Base-by-base conservation (phyloP, 352 stramenopile genomes). In the Pythium pectinolyticum region DNA sequence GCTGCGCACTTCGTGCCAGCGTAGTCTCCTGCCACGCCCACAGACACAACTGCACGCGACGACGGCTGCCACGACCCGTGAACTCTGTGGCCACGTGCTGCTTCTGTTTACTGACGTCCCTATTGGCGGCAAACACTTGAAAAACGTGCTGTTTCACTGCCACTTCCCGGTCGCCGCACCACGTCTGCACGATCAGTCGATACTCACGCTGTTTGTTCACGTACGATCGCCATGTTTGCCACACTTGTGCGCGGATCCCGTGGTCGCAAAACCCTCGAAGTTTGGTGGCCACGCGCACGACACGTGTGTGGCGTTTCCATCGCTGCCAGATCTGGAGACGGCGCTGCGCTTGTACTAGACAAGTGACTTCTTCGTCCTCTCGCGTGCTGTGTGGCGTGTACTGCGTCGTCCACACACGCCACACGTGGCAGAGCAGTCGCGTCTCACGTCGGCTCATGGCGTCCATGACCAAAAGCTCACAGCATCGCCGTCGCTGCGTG, bases 21-120 rank as follows among this genome's bases (percentile, higher is more conserved):
- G 28, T 19, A 2, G 49, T 7, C 7, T 62, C 20, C 20, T 34
- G 43, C 61, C 61, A 68, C 24, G 45, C 53, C 5, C 15, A 53
- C 1, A 68, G 12, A 56, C 14, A 28, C n/a, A 56, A n/a, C 31
- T 40, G 49, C 19, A 56, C 11, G 2, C 49, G 30, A 15, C 20
- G 28, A n/a, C 20, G 12, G 7, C 9, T 32, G 10, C 20, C 30
- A 6, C 31, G 28, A 34, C 20, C n/a, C 3, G n/a, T 28, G 28
- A 56, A 56, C 2, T 1, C 28, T 17, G 17, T 3, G 1, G 32
- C 49, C 1, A 28, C 20, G 20, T 30, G 32, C 30, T 45, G 49
- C 30, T 31, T 41, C n/a, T n/a, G 34, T n/a, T 56, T 7, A 19
- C 30, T 15, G 7, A n/a, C 22, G 30, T 43, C 19, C 49, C 49